Conservation (phyloP, 2,329 filamentous ascomycete genomes). For the Aspergillus novoparasiticus region DNA sequence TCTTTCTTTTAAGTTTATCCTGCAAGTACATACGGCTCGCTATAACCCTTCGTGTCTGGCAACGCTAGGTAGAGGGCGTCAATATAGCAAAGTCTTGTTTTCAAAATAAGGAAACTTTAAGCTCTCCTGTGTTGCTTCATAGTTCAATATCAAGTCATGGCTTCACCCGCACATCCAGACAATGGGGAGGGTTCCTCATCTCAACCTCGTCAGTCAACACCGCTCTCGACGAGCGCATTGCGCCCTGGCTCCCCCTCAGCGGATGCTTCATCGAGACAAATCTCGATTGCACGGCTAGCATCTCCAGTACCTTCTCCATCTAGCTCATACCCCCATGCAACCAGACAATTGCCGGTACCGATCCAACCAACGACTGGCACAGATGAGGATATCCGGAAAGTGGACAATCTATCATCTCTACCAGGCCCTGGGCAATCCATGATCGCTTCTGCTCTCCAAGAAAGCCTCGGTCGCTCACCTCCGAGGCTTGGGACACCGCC, state of each 20-base stretch:
- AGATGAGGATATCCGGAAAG: constrained; percentile 65
- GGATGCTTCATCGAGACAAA: constrained; percentile 52
- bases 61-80: background rate
- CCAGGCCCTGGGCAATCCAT: constrained; percentile 84
- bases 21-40: background rate
- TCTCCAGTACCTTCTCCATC: constrained; percentile 56
- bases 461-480: constrained; percentile 62
- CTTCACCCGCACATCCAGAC: constrained; percentile 32
- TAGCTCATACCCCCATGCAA: constrained; percentile 28
- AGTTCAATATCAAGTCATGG: constrained; percentile 15
- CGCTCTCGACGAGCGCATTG: constrained; percentile 34
- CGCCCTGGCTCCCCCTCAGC: constrained; percentile 41
- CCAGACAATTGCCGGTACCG: constrained; percentile 48
- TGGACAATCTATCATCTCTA: constrained; percentile 59
- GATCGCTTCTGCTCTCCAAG: constrained; percentile 81
- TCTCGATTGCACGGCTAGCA: constrained; percentile 57
- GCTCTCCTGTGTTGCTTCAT: background rate
- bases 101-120: background rate
- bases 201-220: constrained; percentile 33
- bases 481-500: constrained; percentile 49
- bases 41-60: background rate
- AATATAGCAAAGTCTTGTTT: background rate
- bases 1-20: background rate
- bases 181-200: constrained; percentile 42
- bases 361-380: constrained; percentile 48